Percentiles rank a stretch among this genome's conserved stretches.
phyloP scores from a whole-genome alignment of 306 rosid genomes.

The Citrullus mucosospermus region DNA sequence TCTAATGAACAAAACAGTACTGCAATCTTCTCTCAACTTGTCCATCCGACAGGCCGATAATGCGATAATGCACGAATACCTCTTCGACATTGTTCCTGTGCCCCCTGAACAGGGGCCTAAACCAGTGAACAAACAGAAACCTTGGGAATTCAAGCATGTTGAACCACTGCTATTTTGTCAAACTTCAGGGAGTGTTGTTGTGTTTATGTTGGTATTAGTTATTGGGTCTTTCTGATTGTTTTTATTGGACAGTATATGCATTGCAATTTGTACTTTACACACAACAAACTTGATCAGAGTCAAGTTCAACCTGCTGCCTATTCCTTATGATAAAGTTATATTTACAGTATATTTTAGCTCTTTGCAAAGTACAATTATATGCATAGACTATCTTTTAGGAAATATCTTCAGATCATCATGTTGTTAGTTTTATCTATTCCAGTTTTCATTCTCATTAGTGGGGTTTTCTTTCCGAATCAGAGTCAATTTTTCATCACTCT shows the following conservation, averaged over 20 bases:
- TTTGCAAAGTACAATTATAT: background rate
- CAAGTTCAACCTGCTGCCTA: conserved; percentile 9
- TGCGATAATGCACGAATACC: background rate
- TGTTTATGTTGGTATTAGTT: conserved; percentile 8
- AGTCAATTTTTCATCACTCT: background rate
- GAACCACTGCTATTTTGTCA: conserved; percentile 5
- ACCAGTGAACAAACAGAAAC: background rate
- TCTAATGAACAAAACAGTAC: conserved; percentile 1
- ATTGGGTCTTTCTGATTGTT: conserved; percentile 2
- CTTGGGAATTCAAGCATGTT: background rate
- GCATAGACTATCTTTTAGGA: background rate
- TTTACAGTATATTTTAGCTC: background rate
- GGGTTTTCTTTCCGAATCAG: background rate
- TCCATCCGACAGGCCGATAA: conserved; percentile 32
- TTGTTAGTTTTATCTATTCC: background rate
- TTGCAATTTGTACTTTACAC: conserved; percentile 2
- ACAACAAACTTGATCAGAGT: background rate
- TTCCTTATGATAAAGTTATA: conserved; percentile 8
- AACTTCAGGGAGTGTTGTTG: background rate
- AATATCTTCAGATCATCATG: background rate
- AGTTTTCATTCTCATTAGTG: background rate
- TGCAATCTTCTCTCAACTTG: conserved; percentile 36
- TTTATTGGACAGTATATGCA: conserved; percentile 5
- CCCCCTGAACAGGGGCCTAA: background rate
- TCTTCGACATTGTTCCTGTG: background rate